phyloP scores from a whole-genome alignment of 2,329 filamentous ascomycete species.

The Colletotrichum navitas region DNA sequence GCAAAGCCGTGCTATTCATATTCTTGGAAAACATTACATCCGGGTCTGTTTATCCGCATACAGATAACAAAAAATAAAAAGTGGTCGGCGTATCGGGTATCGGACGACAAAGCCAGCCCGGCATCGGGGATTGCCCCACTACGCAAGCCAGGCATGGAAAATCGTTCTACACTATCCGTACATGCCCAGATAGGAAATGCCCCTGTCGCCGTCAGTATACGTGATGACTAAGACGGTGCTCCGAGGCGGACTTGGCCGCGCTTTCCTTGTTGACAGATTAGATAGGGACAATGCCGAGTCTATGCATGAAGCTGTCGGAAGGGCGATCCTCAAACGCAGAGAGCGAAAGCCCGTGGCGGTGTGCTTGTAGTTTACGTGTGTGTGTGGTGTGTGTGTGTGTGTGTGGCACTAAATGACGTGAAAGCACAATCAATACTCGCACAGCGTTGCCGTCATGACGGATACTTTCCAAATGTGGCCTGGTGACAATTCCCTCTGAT shows the following conservation, averaged over 20 bases:
- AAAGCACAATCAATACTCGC: not conserved
- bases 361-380: not conserved
- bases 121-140: constrained; percentile 9
- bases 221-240: constrained; percentile 5
- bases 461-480: too few relatives aligned
- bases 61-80: too few relatives aligned
- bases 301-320: not conserved
- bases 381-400: not conserved
- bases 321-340: constrained; percentile 17
- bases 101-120: not conserved
- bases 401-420: constrained; percentile 3
- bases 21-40: not conserved
- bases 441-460: not conserved
- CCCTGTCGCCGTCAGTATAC: not conserved
- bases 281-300: not conserved
- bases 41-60: too few relatives aligned
- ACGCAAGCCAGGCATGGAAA: not conserved
- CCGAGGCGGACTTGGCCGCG: not conserved
- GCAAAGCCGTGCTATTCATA: not conserved
- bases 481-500: not conserved
- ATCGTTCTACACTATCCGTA: not conserved
- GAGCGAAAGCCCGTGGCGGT: constrained; percentile 6
- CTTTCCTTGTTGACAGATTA: not conserved
- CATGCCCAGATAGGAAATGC: not conserved
- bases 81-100: too few relatives aligned